These are phyloP conservation scores for Bisporella sp. DNA, from an alignment of 2,329 filamentous ascomycete species.

Conservation along the genomic window DNA sequence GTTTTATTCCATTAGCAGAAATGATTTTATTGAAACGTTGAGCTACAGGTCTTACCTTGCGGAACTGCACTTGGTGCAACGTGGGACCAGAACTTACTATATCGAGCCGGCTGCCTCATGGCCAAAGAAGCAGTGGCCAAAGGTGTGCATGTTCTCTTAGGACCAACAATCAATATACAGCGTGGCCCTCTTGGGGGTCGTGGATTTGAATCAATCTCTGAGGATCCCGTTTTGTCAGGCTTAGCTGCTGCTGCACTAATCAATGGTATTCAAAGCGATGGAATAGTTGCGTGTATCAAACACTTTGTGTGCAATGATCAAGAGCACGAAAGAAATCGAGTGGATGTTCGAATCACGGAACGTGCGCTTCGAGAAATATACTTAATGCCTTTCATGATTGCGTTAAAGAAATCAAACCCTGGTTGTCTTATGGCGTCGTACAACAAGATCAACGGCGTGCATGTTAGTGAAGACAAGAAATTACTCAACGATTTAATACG, in stretches of 20 bases:
- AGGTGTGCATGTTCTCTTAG: conserved; percentile 51
- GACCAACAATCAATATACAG: conserved; percentile 58
- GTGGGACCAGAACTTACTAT: conserved; percentile 59
- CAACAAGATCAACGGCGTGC: conserved; percentile 50
- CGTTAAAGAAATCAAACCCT: conserved; percentile 43
- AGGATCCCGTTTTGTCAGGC: conserved; percentile 51
- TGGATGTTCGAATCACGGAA: conserved; percentile 47
- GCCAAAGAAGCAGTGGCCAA: conserved; percentile 60
- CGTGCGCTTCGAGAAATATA: conserved; percentile 53
- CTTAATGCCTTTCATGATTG: conserved; percentile 49
- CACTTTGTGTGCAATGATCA: conserved; percentile 58
- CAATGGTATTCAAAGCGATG: conserved; percentile 47
- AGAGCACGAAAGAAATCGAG: conserved; percentile 49
- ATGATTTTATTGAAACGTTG: too few relatives aligned
- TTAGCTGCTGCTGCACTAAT: conserved; percentile 46
- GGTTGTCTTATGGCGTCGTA: conserved; percentile 54
- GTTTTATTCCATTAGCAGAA: conserved; percentile 16
- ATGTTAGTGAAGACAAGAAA: conserved; percentile 46
- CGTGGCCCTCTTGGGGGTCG: conserved; percentile 52
- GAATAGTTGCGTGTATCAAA: conserved; percentile 50
- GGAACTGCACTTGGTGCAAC: conserved; percentile 49
- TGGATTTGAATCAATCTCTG: conserved; percentile 52
- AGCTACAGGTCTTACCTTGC: conserved; percentile 32
- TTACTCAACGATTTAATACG: conserved; percentile 45
- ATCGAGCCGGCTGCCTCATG: conserved; percentile 57